Evolutionary conservation across 768 basidiomycete genomes (phyloP).

Genomic region (Lactifluus subvellereus): DNA sequence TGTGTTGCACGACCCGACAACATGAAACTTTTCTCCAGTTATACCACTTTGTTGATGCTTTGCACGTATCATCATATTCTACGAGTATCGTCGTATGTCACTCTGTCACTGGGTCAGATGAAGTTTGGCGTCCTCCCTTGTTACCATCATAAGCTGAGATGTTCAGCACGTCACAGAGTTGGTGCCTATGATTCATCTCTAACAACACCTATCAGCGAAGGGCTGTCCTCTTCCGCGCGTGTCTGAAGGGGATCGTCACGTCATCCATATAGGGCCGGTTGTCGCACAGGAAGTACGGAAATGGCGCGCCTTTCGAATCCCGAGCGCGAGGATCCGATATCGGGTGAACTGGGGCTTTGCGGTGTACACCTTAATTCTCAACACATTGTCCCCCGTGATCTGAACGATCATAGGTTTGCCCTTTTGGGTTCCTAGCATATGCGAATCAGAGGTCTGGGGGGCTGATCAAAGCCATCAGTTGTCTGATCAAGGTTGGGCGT

Average conservation of each 20-base stretch:
- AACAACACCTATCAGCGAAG: not conserved
- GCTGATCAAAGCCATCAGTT: slow-evolving; percentile 13
- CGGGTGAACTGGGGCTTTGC: slow-evolving; percentile 8
- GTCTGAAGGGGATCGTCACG: not conserved
- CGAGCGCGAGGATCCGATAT: slow-evolving; percentile 16
- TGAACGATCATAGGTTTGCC: slow-evolving; percentile 1
- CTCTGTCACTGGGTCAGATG: not conserved
- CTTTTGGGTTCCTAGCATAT: slow-evolving; percentile 8
- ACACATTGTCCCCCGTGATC: slow-evolving; percentile 1
- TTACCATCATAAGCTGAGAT: not conserved
- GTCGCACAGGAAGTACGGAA: slow-evolving; percentile 9
- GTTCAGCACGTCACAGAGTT: not conserved
- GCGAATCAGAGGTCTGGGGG: slow-evolving; percentile 1
- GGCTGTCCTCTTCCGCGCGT: not conserved
- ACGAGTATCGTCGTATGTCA: not conserved
- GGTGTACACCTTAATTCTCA: slow-evolving; percentile 9
- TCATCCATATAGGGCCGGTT: not conserved
- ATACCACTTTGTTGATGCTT: not conserved
- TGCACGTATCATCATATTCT: slow-evolving; percentile 4
- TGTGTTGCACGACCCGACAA: slow-evolving; percentile 67
- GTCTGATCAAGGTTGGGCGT: slow-evolving; percentile 14
- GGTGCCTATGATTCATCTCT: not conserved
- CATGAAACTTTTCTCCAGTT: slow-evolving; percentile 2
- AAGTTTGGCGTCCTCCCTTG: not conserved
- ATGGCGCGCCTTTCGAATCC: not conserved